Conservation (phyloP, 148 eudicot genomes). For the Heliosperma pusillum region DNA sequence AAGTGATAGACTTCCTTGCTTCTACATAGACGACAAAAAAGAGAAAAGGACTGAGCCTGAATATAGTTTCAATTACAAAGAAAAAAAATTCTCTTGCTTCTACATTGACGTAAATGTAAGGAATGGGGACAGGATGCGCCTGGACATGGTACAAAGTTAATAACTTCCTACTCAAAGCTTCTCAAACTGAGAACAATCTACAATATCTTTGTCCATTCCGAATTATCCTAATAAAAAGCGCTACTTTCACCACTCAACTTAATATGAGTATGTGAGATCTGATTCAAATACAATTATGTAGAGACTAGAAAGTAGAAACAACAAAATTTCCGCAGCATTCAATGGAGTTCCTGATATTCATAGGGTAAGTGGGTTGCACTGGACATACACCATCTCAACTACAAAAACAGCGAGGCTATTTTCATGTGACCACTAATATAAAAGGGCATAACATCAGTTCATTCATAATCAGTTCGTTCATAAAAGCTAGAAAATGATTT, state of each 20-base stretch:
- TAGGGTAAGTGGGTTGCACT: background rate
- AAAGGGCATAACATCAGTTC: background rate
- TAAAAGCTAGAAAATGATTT: background rate
- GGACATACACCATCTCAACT: background rate
- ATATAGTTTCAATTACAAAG: background rate
- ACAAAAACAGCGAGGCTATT: background rate
- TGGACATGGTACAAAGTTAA: background rate
- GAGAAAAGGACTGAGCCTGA: background rate
- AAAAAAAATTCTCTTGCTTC: too few relatives aligned
- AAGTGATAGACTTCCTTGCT: background rate
- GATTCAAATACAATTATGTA: background rate
- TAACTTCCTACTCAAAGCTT: background rate
- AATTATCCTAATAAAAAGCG: background rate
- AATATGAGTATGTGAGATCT: background rate
- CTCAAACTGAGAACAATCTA: background rate
- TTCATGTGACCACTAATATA: background rate
- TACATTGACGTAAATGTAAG: background rate
- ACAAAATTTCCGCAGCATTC: slow-evolving; percentile 5
- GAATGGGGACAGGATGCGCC: background rate
- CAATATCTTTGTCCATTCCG: background rate
- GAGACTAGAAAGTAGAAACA: too few relatives aligned
- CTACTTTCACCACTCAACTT: background rate
- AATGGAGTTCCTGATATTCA: background rate
- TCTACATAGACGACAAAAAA: too few relatives aligned
- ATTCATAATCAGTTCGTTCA: too few relatives aligned